These are phyloP conservation scores for Gypsophila paniculata DNA, from an alignment of 179 eudicot species.

Conservation along the genomic window DNA sequence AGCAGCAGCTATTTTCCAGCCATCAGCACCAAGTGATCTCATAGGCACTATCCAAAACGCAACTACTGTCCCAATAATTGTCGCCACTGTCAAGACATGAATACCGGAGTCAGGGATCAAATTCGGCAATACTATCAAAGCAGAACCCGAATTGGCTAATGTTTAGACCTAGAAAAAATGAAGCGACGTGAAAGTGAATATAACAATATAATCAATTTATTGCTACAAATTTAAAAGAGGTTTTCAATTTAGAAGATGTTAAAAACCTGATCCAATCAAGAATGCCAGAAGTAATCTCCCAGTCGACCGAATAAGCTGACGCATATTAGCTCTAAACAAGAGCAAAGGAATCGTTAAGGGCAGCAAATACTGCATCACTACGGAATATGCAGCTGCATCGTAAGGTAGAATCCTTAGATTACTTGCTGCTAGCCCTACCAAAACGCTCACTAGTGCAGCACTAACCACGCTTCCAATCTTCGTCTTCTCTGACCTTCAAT, in stretches of 20 bases:
- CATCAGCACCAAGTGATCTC: conserved; percentile 71
- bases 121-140: not conserved
- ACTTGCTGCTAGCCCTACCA: conserved; percentile 72
- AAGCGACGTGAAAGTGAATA: not conserved
- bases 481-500: conserved; percentile 74
- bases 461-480: conserved; percentile 73
- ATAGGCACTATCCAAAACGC: conserved; percentile 68
- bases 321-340: conserved; percentile 68
- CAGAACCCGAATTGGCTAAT: too few species aligned
- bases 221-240: not conserved
- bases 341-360: conserved; percentile 68
- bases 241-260: not conserved
- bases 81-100: conserved; percentile 45
- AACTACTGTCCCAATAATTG: conserved; percentile 60
- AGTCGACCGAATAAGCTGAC: conserved; percentile 44
- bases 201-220: not conserved
- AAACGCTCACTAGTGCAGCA: conserved; percentile 69
- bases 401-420: conserved; percentile 66
- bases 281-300: conserved; percentile 60
- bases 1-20: conserved; percentile 84
- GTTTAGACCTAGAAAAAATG: too few species aligned
- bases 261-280: conserved; percentile 67
- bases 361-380: conserved; percentile 50
- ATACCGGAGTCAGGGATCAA: not conserved
- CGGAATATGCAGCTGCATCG: conserved; percentile 59